These are phyloP conservation scores for Alternaria longipes DNA, from an alignment of 2,329 filamentous ascomycete genomes.

Conservation along the genomic window DNA sequence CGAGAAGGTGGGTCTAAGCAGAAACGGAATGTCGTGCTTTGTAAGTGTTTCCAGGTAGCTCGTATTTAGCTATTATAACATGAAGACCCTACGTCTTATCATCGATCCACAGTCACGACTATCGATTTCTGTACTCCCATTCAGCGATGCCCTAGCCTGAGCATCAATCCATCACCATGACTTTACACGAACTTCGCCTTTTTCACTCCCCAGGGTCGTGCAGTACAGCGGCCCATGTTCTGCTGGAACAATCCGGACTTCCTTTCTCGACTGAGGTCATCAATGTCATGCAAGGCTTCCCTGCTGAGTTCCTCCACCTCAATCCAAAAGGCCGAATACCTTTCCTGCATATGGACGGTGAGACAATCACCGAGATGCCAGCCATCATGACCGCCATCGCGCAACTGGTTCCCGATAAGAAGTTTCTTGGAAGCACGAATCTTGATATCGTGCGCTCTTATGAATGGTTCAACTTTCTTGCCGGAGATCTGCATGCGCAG, in stretches of 20 bases:
- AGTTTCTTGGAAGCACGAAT: neutral
- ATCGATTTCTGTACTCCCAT: neutral
- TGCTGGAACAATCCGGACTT: neutral
- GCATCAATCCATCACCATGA: neutral
- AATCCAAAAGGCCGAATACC: neutral
- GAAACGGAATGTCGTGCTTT: neutral
- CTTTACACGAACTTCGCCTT: neutral
- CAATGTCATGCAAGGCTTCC: neutral
- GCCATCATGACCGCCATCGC: neutral
- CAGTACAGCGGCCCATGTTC: neutral
- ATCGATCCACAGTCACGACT: neutral
- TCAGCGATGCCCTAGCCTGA: neutral
- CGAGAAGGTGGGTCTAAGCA: no score
- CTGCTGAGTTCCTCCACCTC: neutral
- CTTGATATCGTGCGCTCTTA: neutral
- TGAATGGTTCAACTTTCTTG: neutral
- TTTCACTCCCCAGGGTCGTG: neutral
- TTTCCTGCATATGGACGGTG: neutral
- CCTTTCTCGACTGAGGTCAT: neutral
- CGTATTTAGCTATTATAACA: neutral
- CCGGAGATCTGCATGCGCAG: neutral
- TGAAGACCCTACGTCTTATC: rapidly evolving
- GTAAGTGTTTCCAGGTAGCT: neutral
- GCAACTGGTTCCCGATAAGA: neutral
- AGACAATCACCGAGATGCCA: neutral